phyloP scores from a whole-genome alignment of 257 asterid genomes.

The Jasminum sambac region DNA sequence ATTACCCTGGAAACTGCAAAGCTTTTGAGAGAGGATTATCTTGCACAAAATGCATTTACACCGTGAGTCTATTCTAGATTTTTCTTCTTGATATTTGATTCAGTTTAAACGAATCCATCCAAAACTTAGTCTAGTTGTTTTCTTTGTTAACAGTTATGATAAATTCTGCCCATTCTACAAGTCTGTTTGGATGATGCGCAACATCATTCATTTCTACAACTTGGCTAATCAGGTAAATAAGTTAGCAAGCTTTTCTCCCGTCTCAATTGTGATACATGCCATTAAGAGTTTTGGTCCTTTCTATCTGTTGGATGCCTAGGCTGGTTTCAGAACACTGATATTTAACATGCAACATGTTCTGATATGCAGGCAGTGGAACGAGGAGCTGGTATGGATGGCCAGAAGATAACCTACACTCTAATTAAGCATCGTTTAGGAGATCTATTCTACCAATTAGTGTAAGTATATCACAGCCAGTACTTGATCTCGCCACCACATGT shows the following conservation, averaged over 20 bases:
- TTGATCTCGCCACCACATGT: conserved; percentile 4
- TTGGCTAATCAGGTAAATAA: conserved; percentile 92
- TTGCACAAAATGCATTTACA: conserved; percentile 98
- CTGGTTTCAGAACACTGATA: no score
- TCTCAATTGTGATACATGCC: neutral
- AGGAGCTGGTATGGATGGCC: conserved; percentile 99
- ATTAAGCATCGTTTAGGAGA: conserved; percentile 96
- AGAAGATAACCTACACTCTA: conserved; percentile 83
- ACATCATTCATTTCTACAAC: conserved; percentile 90
- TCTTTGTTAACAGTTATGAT: conserved; percentile 67
- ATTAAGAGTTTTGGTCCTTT: neutral
- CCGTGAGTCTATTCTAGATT: conserved; percentile 55
- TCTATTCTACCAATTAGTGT: conserved; percentile 94
- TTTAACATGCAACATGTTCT: neutral
- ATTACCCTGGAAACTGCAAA: conserved; percentile 96
- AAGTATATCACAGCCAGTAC: conserved; percentile 38
- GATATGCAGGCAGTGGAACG: conserved; percentile 86
- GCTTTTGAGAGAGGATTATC: conserved; percentile 99
- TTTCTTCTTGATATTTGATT: neutral
- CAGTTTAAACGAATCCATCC: conserved; percentile 5
- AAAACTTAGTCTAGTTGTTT: conserved; percentile 3
- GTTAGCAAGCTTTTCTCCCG: neutral
- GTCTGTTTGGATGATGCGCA: conserved; percentile 99
- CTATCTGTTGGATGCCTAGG: no score
- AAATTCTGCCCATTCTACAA: conserved; percentile 98